A percentile compares a stretch with the other conserved stretches of the same genome.
These are phyloP conservation scores for Aspergillus nanangensis DNA, from an alignment of 495 filamentous ascomycete species.

Conservation along the genomic window DNA sequence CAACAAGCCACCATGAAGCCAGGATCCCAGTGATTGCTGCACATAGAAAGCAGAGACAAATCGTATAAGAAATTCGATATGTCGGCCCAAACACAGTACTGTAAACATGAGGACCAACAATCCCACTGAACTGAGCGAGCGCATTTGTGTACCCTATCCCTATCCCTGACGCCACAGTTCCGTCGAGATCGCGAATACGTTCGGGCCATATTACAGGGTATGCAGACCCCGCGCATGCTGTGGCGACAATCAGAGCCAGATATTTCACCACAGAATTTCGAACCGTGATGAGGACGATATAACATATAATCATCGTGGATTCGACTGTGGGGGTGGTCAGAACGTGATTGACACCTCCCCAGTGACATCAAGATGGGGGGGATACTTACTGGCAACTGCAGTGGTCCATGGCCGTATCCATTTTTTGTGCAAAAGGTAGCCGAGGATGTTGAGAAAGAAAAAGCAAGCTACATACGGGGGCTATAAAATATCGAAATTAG, in stretches of 20 bases:
- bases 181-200: conserved; percentile 36
- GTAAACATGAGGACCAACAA: conserved; percentile 38
- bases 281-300: conserved; percentile 41
- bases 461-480: conserved; percentile 37
- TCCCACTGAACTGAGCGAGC: conserved; percentile 42
- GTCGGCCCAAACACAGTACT: conserved; percentile 36
- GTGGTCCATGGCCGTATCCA: conserved; percentile 35
- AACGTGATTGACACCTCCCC: neutral
- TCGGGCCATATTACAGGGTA: conserved; percentile 45
- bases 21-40: conserved; percentile 31
- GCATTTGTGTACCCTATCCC: conserved; percentile 43
- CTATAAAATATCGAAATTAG: conserved; percentile 13
- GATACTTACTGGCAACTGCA: conserved; percentile 31
- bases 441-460: conserved; percentile 32
- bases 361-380: neutral
- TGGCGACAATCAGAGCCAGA: conserved; percentile 34
- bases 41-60: conserved; percentile 34
- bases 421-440: conserved; percentile 29
- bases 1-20: conserved; percentile 30
- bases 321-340: conserved; percentile 23
- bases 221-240: conserved; percentile 32
- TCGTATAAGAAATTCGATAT: conserved; percentile 32
- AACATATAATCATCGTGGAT: conserved; percentile 37
- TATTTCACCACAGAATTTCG: conserved; percentile 33
- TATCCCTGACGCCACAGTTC: conserved; percentile 34